Base-by-base conservation (phyloP, 257 asterid genomes). In the Verbena officinalis region DNA sequence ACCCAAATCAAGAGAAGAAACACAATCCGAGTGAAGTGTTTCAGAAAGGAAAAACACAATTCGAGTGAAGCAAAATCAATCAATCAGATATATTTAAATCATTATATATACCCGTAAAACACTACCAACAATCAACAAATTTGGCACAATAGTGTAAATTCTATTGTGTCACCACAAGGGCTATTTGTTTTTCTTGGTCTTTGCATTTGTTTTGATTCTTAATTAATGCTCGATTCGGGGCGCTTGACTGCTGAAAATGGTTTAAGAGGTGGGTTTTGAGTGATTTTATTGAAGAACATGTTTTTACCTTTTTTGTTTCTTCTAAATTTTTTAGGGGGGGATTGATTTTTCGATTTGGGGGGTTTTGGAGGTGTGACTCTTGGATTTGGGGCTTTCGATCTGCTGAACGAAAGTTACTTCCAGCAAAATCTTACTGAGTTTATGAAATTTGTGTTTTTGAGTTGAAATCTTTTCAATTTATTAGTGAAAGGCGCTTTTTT, bases 241-340 rank as follows among this genome's bases (percentile, higher is more conserved):
- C 31, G 55, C 68, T 71, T 73, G 73, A 68, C 42, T 45, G 21
- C 23, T 52, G 30, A 46, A 10, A 39, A 10, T 38, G 13, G 24
- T 70, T 65, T 48, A 63, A 0, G 69, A 73, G 39, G 73, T 70
- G 78, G 79, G 70, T 46, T 65, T 72, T 72, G 50, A 48, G 62
- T 49, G 49, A 19, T 54, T 73, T 73, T n/a, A 4, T 20, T 51
- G 3, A 62, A 8, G 30, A 6, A 4, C 14, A n/a, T 44, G 22
- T 38, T 62, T 61, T 22, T 40, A 2, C 21, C 17, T 39, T 68
- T 52, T 20, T 55, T 42, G 33, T 36, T 43, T 38, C 24, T 58
- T 49, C 56, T n/a, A 59, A 31, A 52, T 17, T 27, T 11, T 70
- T 33, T 30, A 14, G 20, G 9, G 38, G 38, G n/a, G n/a, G n/a